A percentile compares a stretch with the other conserved stretches of the same genome.
phyloP scores from a whole-genome alignment of 495 filamentous ascomycete genomes.

The Durotheca rogersii region DNA sequence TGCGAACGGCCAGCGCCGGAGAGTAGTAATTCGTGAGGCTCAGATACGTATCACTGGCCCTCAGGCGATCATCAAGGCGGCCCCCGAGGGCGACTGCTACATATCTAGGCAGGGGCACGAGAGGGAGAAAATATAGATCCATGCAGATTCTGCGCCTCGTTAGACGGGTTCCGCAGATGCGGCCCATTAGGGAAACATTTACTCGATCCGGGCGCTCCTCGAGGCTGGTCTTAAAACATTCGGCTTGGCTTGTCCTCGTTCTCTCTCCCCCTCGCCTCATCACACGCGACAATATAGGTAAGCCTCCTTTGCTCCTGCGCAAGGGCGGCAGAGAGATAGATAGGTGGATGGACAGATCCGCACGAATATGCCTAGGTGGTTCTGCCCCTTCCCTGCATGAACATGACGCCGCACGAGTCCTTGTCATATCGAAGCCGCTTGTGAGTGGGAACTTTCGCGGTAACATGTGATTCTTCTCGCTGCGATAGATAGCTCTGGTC shows the following conservation, averaged over 20 bases:
- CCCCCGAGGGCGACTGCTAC: too few species aligned
- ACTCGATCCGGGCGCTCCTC: constrained; percentile 1
- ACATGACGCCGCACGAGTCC: constrained; percentile 15
- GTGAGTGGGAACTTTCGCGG: constrained; percentile 2
- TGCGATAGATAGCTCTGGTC: constrained; percentile 16
- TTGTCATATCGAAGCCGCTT: constrained; percentile 19
- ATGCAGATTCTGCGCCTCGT: constrained; percentile 23
- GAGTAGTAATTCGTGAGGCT: constrained; percentile 16
- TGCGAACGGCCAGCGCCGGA: too few species aligned
- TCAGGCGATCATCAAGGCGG: constrained; percentile 16
- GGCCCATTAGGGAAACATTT: constrained; percentile 2
- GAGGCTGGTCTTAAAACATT: not conserved
- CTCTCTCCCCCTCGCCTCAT: constrained; percentile 14
- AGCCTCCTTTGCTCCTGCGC: constrained; percentile 10
- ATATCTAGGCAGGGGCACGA: constrained; percentile 7
- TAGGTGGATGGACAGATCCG: constrained; percentile 11
- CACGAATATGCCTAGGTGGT: constrained; percentile 4
- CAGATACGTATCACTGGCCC: constrained; percentile 18
- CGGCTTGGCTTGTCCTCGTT: not conserved
- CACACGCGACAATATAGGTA: constrained; percentile 6
- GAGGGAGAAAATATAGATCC: not conserved
- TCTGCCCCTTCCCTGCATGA: constrained; percentile 9
- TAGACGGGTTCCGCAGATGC: constrained; percentile 10
- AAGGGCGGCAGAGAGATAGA: constrained; percentile 2
- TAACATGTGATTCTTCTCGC: constrained; percentile 16